Evolutionary conservation across 768 basidiomycete genomes (phyloP), one percentile per base, ranked within the genome.

Genomic region (Rhodotorula kratochvilovae): DNA sequence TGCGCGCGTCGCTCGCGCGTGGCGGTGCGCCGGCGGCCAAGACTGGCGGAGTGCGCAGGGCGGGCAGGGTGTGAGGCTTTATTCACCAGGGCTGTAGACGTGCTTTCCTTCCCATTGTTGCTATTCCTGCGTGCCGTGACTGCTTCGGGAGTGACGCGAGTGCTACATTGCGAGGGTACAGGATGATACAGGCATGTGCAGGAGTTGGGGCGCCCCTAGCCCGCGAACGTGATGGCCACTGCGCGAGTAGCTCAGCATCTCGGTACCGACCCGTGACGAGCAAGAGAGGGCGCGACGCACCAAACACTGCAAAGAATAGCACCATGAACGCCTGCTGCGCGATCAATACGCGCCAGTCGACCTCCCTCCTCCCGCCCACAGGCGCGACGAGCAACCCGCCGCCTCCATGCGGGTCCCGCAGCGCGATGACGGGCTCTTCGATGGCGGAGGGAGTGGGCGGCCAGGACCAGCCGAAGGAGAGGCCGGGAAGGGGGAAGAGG

Each of bases 271-370:
- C n/a, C n/a, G n/a, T n/a, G n/a, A n/a, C n/a, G n/a, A n/a, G n/a
- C n/a, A n/a, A n/a, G n/a, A n/a, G n/a, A n/a, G n/a, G n/a, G n/a
- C n/a, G n/a, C n/a, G n/a, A 56, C 50, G 33, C 13, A 62, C 61
- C 27, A 29, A 70, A 70, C 6, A 70, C 43, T 27, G 63, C 63
- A 25, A 70, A 65, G 45, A 70, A 70, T 3, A 65, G 21, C 2
- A 64, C 35, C 39, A 70, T 13, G 35, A 70, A 70, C 0, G 19
- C 59, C 25, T 70, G 68, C 45, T 70, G 68, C 29, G 53, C 42
- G 12, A 46, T 7, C 21, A 36, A 27, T 25, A 27, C 11, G 43
- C 46, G 4, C 63, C 58, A 43, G 29, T 60, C 57, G 2, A 61
- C 51, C 12, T 21, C 25, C 27, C 11, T 11, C 13, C 51, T n/a